These are phyloP conservation scores for Fusarium sacchari DNA, from an alignment of 2,329 filamentous ascomycete species.

Conservation along the genomic window DNA sequence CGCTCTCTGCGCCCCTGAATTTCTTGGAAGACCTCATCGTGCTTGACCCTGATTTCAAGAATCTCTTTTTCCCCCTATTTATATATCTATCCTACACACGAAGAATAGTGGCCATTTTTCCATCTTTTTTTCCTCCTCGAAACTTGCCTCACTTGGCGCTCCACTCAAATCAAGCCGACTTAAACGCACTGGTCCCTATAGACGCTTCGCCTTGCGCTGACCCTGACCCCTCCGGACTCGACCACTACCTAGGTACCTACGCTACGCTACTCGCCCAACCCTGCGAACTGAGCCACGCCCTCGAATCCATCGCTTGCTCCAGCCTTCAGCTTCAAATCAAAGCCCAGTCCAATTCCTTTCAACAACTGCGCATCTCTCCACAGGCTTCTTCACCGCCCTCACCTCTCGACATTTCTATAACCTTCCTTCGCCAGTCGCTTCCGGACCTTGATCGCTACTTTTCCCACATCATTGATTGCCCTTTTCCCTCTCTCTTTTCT, in stretches of 20 bases:
- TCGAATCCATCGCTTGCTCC: conserved; percentile 24
- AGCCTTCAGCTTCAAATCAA: conserved; percentile 21
- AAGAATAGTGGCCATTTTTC: neutral
- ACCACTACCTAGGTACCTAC: neutral
- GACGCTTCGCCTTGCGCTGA: conserved; percentile 33
- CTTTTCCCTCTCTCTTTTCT: neutral
- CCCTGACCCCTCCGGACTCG: conserved; percentile 4
- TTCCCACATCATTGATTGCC: neutral
- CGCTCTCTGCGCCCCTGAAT: conserved; percentile 29
- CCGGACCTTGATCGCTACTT: conserved; percentile 10
- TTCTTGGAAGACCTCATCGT: conserved; percentile 13
- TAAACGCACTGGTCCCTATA: conserved; percentile 1
- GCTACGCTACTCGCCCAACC: neutral
- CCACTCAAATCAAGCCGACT: conserved; percentile 12
- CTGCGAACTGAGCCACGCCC: conserved; percentile 25
- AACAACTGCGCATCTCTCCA: conserved; percentile 25
- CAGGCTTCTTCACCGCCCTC: conserved; percentile 24
- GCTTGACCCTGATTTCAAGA: neutral
- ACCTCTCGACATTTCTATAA: conserved; percentile 6
- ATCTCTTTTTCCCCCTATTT: neutral
- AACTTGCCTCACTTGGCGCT: neutral
- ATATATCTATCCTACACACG: neutral
- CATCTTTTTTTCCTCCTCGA: neutral
- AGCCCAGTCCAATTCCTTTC: conserved; percentile 16
- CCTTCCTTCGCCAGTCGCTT: conserved; percentile 28